Conservation (phyloP, 805 yeast species). For the Candida manassasensis region DNA sequence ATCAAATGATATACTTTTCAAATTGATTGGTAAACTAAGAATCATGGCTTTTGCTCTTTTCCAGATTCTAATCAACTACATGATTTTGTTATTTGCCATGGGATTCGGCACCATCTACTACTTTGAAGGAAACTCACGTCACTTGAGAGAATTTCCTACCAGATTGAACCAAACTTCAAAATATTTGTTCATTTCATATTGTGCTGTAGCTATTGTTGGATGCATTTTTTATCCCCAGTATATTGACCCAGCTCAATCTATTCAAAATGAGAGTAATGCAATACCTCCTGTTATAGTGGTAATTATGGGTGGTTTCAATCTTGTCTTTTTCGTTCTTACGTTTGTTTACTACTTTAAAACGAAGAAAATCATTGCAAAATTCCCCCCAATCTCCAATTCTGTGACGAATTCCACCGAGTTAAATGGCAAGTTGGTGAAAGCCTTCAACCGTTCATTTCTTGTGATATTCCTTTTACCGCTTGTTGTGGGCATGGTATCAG, state of each 20-base stretch:
- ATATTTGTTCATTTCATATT: constrained; percentile 4
- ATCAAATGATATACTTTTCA: constrained; percentile 1
- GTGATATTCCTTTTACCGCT: constrained; percentile 25
- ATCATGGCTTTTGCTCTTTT: constrained; percentile 1
- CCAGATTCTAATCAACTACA: constrained; percentile 7
- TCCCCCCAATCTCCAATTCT: constrained; percentile 21
- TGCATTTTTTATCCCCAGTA: neutral
- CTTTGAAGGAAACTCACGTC: constrained; percentile 17
- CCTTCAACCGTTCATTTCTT: constrained; percentile 23
- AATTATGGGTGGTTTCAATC: constrained; percentile 5
- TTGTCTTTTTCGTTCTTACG: constrained; percentile 14
- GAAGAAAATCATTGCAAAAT: constrained; percentile 20
- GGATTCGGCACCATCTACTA: constrained; percentile 32
- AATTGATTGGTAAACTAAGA: too few relatives aligned
- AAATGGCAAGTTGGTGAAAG: constrained; percentile 14
- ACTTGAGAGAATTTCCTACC: constrained; percentile 21
- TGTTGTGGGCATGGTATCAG: constrained; percentile 7
- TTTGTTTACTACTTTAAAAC: constrained; percentile 22
- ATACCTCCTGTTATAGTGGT: constrained; percentile 3
- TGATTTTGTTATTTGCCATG: constrained; percentile 26
- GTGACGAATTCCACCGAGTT: constrained; percentile 12
- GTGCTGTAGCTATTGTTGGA: neutral
- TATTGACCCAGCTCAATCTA: neutral
- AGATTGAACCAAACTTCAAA: constrained; percentile 8
- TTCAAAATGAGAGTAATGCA: constrained; percentile 1